Evolutionary conservation across 805 yeast species (phyloP), one percentile per base, ranked within the genome.

Genomic region (Candida nitratophila): DNA sequence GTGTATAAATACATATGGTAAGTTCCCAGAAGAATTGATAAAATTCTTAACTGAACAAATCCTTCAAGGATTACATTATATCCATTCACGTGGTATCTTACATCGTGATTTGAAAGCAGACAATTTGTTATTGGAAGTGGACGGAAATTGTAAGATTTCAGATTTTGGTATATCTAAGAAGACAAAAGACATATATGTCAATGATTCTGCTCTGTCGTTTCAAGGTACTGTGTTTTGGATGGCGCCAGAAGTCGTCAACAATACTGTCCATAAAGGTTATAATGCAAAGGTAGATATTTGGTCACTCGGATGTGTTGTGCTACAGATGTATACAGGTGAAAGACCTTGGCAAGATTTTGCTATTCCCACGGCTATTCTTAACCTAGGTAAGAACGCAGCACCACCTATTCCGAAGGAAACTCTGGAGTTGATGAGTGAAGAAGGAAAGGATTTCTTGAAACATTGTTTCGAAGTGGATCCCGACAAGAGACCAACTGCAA

Each of bases 141-240:
- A 93, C 60, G 99, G 99, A 26, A 79, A 89, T 12, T 87, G 96
- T 63, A 93, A 93, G 65, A 93, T 93, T 40, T 84, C 96, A 14
- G 99, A 93, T 63, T 93, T 93, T 67, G 99, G 99, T 39, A 93
- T 93, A 42, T 89, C 97, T 36, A 90, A 88, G 60, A 79, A 81
- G 56, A 79, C 88, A 12, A 76, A 81, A 38, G 90, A 93, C 59
- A 86, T 91, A 21, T 91, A 93, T 60, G 81, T 86, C 27, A 89
- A 93, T 61, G 81, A 87, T 54, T 88, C 96, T 4, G 96, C 88
- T 44, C 86, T 90, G 96, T 90, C 97, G 12, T 61, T 64, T 49
- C 96, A 95, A 64, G 99, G 99, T 21, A 90, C 99, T 0, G 88
- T 95, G 1, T 93, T 90, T 62, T 93, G 99, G 99, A 93, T 93